A percentile compares a stretch with the other conserved stretches of the same genome.
Conservation (phyloP, 495 filamentous ascomycete genomes). For the Cryomyces minteri region DNA sequence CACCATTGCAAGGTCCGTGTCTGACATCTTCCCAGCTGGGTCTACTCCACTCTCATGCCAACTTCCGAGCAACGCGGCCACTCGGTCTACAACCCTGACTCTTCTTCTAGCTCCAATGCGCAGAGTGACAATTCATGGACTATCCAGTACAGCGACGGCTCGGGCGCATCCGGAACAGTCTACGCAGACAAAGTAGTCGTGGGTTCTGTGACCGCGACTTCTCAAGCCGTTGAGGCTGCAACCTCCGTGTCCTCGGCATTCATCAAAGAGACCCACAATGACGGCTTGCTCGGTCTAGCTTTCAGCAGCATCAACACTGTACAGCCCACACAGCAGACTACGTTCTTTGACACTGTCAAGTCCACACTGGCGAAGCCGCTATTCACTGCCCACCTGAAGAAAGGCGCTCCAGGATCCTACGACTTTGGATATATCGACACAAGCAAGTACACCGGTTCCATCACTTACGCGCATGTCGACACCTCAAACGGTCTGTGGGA, state of each 20-base stretch:
- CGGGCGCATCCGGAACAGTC: slow-evolving; percentile 43
- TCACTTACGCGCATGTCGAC: slow-evolving; percentile 43
- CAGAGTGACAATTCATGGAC: slow-evolving; percentile 39
- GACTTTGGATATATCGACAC: slow-evolving; percentile 59
- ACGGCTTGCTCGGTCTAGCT: slow-evolving; percentile 55
- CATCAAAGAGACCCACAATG: slow-evolving; percentile 35
- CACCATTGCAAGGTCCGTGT: too few relatives aligned
- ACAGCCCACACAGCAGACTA: slow-evolving; percentile 37
- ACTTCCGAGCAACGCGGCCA: slow-evolving; percentile 34
- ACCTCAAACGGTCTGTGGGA: slow-evolving; percentile 49
- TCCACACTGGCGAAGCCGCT: slow-evolving; percentile 35
- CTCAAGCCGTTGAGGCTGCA: slow-evolving; percentile 56
- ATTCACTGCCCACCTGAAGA: slow-evolving; percentile 51
- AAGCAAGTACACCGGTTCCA: slow-evolving; percentile 37
- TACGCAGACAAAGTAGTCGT: slow-evolving; percentile 51
- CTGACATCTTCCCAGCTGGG: slow-evolving; percentile 16
- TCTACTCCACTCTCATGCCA: slow-evolving; percentile 32
- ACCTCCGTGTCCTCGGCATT: slow-evolving; percentile 33
- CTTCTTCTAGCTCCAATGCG: background rate
- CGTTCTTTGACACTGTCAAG: slow-evolving; percentile 59
- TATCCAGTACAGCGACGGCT: slow-evolving; percentile 58
- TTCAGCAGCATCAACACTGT: slow-evolving; percentile 58
- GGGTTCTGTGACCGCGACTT: slow-evolving; percentile 39
- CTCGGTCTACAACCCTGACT: slow-evolving; percentile 35
- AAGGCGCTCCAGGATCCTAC: slow-evolving; percentile 43